Percentiles rank a stretch among this genome's conserved stretches.
phyloP scores from a whole-genome alignment of 176 grass and related monocot genomes.

The Pontederia crassipes region DNA sequence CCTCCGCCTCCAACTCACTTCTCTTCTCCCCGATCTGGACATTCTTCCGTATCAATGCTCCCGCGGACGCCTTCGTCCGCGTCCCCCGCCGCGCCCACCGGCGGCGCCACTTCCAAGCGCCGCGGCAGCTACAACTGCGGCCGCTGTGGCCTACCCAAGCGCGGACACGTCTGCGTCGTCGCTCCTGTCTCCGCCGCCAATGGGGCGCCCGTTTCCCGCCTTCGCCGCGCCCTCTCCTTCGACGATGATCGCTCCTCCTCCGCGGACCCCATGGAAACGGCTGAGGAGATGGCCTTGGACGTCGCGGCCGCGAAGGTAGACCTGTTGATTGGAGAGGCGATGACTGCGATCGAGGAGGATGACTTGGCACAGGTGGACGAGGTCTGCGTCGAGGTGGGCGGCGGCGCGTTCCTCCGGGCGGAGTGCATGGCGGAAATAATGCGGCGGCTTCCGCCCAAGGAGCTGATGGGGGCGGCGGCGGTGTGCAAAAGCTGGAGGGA shows the following conservation, averaged over 20 bases:
- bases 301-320: too few species aligned
- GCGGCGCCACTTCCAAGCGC: conserved; percentile 17
- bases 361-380: conserved; percentile 4
- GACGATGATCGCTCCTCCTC: conserved; percentile 25
- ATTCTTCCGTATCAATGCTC: background rate
- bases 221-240: conserved; percentile 54
- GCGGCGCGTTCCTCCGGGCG: conserved; percentile 18
- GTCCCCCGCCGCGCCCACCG: background rate
- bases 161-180: conserved; percentile 62
- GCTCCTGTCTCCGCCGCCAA: background rate
- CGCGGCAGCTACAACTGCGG: conserved; percentile 92
- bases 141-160: conserved; percentile 73
- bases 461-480: conserved; percentile 32
- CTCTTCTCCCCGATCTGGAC: background rate
- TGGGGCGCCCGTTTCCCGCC: background rate
- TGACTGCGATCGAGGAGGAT: too few species aligned
- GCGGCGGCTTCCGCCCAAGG: conserved; percentile 35
- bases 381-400: conserved; percentile 18
- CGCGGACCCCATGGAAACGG: conserved; percentile 18
- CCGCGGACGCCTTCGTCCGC: background rate
- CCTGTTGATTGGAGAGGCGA: too few species aligned
- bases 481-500: conserved; percentile 58
- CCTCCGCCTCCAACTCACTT: background rate
- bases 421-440: conserved; percentile 43
- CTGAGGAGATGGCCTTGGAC: background rate